Evolutionary conservation across 192 early-diverging fungal genomes (phyloP).

Genomic region (Globomyces pollinis-pini): DNA sequence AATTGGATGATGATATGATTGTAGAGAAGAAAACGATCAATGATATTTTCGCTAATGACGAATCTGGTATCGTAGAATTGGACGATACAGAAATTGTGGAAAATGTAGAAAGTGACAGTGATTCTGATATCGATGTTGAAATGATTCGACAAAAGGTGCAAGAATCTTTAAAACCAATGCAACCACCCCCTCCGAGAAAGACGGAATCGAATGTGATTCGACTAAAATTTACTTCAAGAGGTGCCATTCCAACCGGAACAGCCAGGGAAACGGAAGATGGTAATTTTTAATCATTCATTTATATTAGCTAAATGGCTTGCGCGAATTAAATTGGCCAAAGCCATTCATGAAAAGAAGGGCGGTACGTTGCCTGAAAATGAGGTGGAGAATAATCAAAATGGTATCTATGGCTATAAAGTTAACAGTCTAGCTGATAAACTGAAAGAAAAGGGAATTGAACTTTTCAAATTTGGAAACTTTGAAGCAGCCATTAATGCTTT

Average conservation of each 20-base stretch:
- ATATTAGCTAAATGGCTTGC: constrained; percentile 34
- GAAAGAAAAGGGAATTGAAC: constrained; percentile 62
- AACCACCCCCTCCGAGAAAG: constrained; percentile 11
- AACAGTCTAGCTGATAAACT: constrained; percentile 19
- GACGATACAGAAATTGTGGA: neutral
- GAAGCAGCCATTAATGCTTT: constrained; percentile 65
- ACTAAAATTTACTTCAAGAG: constrained; percentile 36
- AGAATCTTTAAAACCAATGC: neutral
- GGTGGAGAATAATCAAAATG: neutral
- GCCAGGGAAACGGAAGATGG: constrained; percentile 51
- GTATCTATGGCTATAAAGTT: neutral
- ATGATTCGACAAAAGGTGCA: constrained; percentile 22
- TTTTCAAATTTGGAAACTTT: constrained; percentile 55
- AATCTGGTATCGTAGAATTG: constrained; percentile 11
- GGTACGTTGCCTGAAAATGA: constrained; percentile 11
- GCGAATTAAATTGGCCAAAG: constrained; percentile 28
- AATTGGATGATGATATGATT: neutral
- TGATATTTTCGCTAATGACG: neutral
- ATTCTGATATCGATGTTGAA: constrained; percentile 36
- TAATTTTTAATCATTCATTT: constrained; percentile 14
- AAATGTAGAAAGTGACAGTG: constrained; percentile 16
- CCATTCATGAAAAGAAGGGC: constrained; percentile 16
- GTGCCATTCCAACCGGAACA: constrained; percentile 32
- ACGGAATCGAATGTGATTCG: constrained; percentile 14
- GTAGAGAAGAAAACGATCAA: constrained; percentile 11